A percentile compares a stretch with the other conserved stretches of the same genome.
Evolutionary conservation across 2,329 filamentous ascomycete species (phyloP).

Genomic region (Colletotrichum sp.): DNA sequence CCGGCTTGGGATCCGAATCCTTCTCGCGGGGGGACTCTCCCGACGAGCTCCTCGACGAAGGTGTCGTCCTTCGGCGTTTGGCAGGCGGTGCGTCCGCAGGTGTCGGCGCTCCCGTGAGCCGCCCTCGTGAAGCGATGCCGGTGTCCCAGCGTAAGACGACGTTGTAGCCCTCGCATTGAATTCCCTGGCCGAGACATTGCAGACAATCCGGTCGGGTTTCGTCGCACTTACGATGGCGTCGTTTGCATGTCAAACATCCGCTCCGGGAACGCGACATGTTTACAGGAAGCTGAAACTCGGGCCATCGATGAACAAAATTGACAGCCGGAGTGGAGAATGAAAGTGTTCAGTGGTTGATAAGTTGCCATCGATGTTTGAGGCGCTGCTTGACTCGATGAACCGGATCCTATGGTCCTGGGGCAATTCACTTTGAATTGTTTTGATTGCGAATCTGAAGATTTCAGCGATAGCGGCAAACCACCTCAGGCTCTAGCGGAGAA

Average conservation of each 20-base stretch:
- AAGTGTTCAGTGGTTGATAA: not conserved
- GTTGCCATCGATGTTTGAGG: not conserved
- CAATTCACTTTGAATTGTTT: not conserved
- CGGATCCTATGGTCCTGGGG: not conserved
- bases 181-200: slow-evolving; percentile 1
- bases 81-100: not conserved
- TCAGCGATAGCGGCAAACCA: not conserved
- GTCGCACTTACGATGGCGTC: slow-evolving; percentile 33
- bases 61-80: not conserved
- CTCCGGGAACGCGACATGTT: not conserved
- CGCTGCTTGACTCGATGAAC: not conserved
- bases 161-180: slow-evolving; percentile 15
- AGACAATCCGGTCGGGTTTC: slow-evolving; percentile 28
- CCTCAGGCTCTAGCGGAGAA: not conserved
- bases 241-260: slow-evolving; percentile 22
- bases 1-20: not conserved
- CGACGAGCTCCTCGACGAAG: not conserved
- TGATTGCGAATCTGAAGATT: not conserved
- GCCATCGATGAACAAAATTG: not conserved
- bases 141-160: not conserved
- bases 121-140: not conserved
- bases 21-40: not conserved
- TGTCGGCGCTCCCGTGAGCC: not conserved
- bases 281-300: not conserved
- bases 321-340: not conserved